Percentiles rank a stretch among this genome's conserved stretches.
Conservation (phyloP, 129 eudicot species). For the Solidago caesia region DNA sequence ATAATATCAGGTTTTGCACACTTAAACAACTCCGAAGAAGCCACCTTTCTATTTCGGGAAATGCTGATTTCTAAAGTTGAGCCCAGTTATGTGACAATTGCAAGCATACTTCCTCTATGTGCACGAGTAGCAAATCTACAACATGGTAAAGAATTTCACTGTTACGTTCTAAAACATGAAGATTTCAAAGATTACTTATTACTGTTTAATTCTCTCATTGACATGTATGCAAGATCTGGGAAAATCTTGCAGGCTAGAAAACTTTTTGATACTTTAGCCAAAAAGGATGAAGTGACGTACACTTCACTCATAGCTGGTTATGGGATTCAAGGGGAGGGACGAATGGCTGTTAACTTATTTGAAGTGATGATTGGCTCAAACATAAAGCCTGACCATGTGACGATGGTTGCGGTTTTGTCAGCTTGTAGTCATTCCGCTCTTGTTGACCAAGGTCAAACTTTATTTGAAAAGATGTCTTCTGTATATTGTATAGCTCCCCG, state of each 20-base stretch:
- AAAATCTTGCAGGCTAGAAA: conserved; percentile 44
- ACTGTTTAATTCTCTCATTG: conserved; percentile 55
- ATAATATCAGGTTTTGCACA: conserved; percentile 60
- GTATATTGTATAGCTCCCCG: conserved; percentile 46
- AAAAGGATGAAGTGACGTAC: conserved; percentile 58
- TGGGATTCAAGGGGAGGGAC: conserved; percentile 59
- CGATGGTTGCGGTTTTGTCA: conserved; percentile 59
- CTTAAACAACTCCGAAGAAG: conserved; percentile 48
- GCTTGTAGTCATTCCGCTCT: conserved; percentile 80
- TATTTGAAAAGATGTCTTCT: conserved; percentile 49
- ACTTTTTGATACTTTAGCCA: conserved; percentile 46
- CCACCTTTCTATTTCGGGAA: conserved; percentile 54
- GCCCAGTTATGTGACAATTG: conserved; percentile 61
- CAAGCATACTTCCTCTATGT: conserved; percentile 71
- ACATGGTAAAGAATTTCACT: conserved; percentile 58
- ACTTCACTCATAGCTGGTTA: conserved; percentile 71
- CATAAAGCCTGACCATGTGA: conserved; percentile 59
- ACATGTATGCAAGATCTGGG: conserved; percentile 75
- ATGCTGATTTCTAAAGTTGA: conserved; percentile 42
- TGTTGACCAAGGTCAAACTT: conserved; percentile 52
- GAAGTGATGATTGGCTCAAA: conserved; percentile 51
- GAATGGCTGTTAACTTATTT: conserved; percentile 43
- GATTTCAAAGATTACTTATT: conserved; percentile 40
- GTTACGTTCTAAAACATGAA: conserved; percentile 48
- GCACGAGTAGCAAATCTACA: conserved; percentile 65